phyloP scores from a whole-genome alignment of 2,329 filamentous ascomycete species.

The Chrysoporthe deuterocubensis region DNA sequence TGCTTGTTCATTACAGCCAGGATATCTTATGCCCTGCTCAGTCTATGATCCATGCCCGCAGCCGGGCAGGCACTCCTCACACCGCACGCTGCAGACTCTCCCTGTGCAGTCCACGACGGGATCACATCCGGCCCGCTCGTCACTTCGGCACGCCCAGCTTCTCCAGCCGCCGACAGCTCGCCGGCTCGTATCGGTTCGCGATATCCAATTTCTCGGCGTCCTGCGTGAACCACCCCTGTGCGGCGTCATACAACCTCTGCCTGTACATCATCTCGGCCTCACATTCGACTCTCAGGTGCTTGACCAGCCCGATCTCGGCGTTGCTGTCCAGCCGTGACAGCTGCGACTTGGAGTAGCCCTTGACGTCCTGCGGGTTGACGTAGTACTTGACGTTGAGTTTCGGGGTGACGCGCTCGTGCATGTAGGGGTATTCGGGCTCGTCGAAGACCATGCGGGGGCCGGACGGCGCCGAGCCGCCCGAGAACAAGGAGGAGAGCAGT shows the following conservation, averaged over 20 bases:
- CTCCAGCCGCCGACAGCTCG: conserved; percentile 56
- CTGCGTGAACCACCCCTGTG: conserved; percentile 84
- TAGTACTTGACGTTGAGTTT: conserved; percentile 81
- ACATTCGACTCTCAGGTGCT: conserved; percentile 71
- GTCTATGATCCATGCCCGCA: background rate
- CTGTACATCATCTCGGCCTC: conserved; percentile 71
- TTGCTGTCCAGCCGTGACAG: conserved; percentile 74
- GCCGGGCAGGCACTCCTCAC: background rate
- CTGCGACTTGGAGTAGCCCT: conserved; percentile 69
- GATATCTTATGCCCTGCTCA: conserved; percentile 3
- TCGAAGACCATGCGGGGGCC: conserved; percentile 80
- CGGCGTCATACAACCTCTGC: conserved; percentile 73
- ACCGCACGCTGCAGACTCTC: background rate
- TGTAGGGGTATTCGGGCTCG: conserved; percentile 70
- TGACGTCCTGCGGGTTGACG: conserved; percentile 78
- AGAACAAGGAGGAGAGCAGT: conserved; percentile 79
- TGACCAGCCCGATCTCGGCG: conserved; percentile 76
- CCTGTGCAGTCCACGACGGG: background rate
- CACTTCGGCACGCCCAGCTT: conserved; percentile 40
- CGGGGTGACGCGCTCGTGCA: conserved; percentile 71
- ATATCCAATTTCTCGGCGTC: conserved; percentile 79
- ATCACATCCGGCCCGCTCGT: background rate
- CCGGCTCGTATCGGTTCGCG: conserved; percentile 60
- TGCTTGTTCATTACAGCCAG: conserved; percentile 17
- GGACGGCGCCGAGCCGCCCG: conserved; percentile 55